Evolutionary conservation across 805 yeast genomes (phyloP), one percentile per base, ranked within the genome.

Genomic region (Komagataella mondaviorum): DNA sequence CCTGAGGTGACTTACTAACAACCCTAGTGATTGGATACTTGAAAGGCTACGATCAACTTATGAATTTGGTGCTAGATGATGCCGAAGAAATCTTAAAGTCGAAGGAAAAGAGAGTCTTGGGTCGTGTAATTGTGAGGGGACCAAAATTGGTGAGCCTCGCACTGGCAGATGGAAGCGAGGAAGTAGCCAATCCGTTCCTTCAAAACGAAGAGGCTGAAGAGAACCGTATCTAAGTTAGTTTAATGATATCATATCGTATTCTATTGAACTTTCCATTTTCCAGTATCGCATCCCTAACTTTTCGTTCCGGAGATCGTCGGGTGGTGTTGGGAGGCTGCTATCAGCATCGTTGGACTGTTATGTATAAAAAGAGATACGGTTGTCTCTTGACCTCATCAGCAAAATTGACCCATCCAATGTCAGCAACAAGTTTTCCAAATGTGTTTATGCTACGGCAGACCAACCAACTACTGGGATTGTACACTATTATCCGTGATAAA

Each of bases 81-180:
- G 83, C 80, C 5, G 70, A 71, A 39, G 97, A 93, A 64, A 74
- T 72, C 6, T 59, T 84, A 45, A 72, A 84, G 57, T 77, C 78
- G 47, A 77, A 69, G 48, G 66, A 80, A 56, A 81, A 85, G 1
- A 78, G 97, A 62, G 67, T 71, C 3, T 71, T 89, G 49, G 96
- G 95, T 0, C 71, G 77, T 43, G 89, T 88, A 20, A 91, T 91
- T 47, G 87, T 86, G 6, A 81, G 96, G 67, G 95, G 97, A 12
- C 89, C 95, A 3, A 72, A 82, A 51, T 66, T 91, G 53, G 75
- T 86, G 57, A 78, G 88, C 3, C 76, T 82, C 61, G 81, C 90
- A 3, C 91, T 95, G 20, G 74, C 77, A 44, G 82, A 83, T 49
- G 93, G 95, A 8, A 73, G 78, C 57, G 86, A 80, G 59, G 68